Evolutionary conservation across 2,329 filamentous ascomycete species (phyloP).

Genomic region (Aureobasidium musti): DNA sequence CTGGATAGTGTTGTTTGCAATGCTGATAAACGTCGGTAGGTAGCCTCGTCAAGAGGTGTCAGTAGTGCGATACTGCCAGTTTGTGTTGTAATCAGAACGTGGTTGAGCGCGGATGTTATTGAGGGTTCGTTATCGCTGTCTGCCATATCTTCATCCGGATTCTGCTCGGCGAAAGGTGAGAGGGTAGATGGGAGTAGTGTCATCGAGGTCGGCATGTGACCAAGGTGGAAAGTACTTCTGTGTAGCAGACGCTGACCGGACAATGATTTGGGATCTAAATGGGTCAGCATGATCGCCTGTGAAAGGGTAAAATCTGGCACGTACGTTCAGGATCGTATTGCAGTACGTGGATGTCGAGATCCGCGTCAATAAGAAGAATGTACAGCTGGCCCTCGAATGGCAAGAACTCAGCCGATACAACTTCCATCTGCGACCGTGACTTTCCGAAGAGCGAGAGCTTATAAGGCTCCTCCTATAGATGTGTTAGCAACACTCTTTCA

Average conservation of each 20-base stretch:
- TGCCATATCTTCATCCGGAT: conserved; percentile 32
- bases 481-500: not conserved
- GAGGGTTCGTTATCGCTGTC: conserved; percentile 37
- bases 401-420: conserved; percentile 81
- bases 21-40: conserved; percentile 80
- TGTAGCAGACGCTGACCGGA: conserved; percentile 85
- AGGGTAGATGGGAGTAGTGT: conserved; percentile 71
- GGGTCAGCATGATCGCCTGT: not conserved
- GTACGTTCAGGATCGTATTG: conserved; percentile 94
- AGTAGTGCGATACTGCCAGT: conserved; percentile 77
- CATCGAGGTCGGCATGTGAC: conserved; percentile 73
- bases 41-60: conserved; percentile 72
- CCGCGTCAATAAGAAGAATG: conserved; percentile 78
- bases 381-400: conserved; percentile 81
- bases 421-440: conserved; percentile 73
- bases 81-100: conserved; percentile 70
- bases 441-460: conserved; percentile 93
- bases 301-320: conserved; percentile 40
- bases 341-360: conserved; percentile 83
- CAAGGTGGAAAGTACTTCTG: conserved; percentile 83
- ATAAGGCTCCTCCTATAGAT: conserved; percentile 80
- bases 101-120: conserved; percentile 40
- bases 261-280: conserved; percentile 82
- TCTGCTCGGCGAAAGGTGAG: conserved; percentile 48
- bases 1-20: conserved; percentile 78